phyloP scores from a whole-genome alignment of 495 filamentous ascomycete species.

The Letharia columbiana region DNA sequence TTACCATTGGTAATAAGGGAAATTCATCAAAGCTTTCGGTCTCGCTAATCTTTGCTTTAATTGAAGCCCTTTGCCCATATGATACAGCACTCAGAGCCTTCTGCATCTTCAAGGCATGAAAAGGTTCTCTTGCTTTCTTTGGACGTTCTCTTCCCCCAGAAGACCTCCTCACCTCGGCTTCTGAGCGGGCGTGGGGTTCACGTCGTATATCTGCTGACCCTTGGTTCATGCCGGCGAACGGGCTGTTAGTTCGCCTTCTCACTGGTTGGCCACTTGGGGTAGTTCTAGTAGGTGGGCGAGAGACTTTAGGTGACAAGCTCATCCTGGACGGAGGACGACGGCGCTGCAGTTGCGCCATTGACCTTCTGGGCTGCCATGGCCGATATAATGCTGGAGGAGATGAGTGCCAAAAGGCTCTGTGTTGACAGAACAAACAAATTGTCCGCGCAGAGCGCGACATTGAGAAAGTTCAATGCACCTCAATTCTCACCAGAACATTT shows the following conservation, averaged over 20 bases:
- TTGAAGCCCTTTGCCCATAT: slow-evolving; percentile 57
- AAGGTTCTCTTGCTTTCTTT: slow-evolving; percentile 42
- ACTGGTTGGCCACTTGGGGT: slow-evolving; percentile 24
- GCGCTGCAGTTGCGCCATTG: slow-evolving; percentile 35
- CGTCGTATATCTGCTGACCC: slow-evolving; percentile 53
- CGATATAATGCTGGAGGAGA: slow-evolving; percentile 16
- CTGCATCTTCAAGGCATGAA: slow-evolving; percentile 94
- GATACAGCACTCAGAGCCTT: slow-evolving; percentile 61
- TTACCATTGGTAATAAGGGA: slow-evolving; percentile 59
- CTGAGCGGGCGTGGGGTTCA: slow-evolving; percentile 32
- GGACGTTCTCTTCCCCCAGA: slow-evolving; percentile 28
- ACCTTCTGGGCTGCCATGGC: slow-evolving; percentile 34
- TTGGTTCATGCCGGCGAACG: slow-evolving; percentile 73
- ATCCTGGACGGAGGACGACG: slow-evolving; percentile 58
- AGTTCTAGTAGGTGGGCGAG: slow-evolving; percentile 41
- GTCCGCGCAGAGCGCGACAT: slow-evolving; percentile 15
- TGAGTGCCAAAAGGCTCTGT: slow-evolving; percentile 24
- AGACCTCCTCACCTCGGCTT: slow-evolving; percentile 35
- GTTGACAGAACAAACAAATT: slow-evolving; percentile 35
- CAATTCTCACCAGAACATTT: background rate
- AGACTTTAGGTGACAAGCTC: slow-evolving; percentile 68
- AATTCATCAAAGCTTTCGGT: slow-evolving; percentile 75
- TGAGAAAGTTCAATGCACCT: background rate
- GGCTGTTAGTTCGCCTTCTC: slow-evolving; percentile 37
- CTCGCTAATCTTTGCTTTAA: slow-evolving; percentile 61